Conservation (phyloP, 805 yeast genomes). For the Kodamaea lidongshanica region DNA sequence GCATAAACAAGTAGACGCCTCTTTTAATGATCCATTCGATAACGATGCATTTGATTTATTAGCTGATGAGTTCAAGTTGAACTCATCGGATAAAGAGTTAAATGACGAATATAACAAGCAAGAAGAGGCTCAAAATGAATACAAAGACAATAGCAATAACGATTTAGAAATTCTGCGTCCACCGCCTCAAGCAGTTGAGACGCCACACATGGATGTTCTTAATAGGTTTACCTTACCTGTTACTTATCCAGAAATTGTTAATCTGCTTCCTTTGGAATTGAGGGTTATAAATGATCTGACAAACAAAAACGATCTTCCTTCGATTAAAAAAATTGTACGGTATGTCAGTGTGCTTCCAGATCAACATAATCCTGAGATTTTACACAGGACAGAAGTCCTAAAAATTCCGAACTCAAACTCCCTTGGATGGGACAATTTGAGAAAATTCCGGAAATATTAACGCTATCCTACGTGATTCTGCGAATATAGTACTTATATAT, state of each 20-base stretch:
- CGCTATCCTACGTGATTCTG: no score
- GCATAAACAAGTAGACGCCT: conserved; percentile 10
- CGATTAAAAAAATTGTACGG: conserved; percentile 30
- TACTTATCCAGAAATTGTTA: conserved; percentile 26
- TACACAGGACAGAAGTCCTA: conserved; percentile 33
- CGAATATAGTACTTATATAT: no score
- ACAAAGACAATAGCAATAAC: conserved; percentile 10
- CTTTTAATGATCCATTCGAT: conserved; percentile 13
- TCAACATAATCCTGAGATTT: conserved; percentile 24
- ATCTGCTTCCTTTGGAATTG: conserved; percentile 27
- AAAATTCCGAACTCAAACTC: conserved; percentile 39
- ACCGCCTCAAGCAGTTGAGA: conserved; percentile 16
- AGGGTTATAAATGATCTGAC: conserved; percentile 6
- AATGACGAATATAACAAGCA: conserved; percentile 5
- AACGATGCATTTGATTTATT: conserved; percentile 8
- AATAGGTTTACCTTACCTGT: conserved; percentile 30
- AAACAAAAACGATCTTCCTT: conserved; percentile 9
- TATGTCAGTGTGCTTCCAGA: conserved; percentile 29
- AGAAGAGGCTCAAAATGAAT: conserved; percentile 8
- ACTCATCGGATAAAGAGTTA: conserved; percentile 2
- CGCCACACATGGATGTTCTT: conserved; percentile 17
- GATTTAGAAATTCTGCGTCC: conserved; percentile 9
- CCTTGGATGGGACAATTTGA: conserved; percentile 39
- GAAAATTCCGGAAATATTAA: conserved; percentile 21
- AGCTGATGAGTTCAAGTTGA: conserved; percentile 6